Conservation (phyloP, 352 stramenopile genomes). For the Hyphochytrium catenoides region DNA sequence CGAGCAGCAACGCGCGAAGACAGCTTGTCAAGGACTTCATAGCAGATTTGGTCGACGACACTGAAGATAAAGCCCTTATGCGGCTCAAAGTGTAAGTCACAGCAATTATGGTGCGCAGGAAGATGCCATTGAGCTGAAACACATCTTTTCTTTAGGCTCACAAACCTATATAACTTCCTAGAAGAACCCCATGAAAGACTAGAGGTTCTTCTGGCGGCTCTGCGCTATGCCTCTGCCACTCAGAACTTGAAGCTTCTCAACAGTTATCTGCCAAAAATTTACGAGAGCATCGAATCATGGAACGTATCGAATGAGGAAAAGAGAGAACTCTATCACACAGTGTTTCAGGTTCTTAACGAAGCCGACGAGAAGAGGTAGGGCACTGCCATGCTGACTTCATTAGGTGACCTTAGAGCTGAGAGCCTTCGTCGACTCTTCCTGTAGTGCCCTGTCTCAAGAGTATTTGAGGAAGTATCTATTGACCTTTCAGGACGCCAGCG, state of each 20-base stretch:
- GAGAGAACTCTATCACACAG: constrained; percentile 28
- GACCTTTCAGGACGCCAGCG: constrained; percentile 22
- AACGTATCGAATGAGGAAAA: constrained; percentile 21
- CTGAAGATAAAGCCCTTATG: too few species aligned
- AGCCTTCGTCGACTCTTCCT: not conserved
- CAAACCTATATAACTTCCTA: too few species aligned
- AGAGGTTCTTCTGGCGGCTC: constrained; percentile 26
- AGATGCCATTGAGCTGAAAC: too few species aligned
- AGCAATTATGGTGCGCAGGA: too few species aligned
- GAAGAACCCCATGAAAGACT: too few species aligned
- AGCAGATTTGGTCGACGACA: too few species aligned
- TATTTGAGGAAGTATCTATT: constrained; percentile 54
- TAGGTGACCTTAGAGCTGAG: not conserved
- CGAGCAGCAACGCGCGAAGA: too few species aligned
- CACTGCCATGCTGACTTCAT: too few species aligned
- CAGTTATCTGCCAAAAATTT: constrained; percentile 14
- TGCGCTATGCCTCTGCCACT: constrained; percentile 26
- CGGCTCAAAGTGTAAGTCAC: too few species aligned
- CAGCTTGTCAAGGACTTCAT: too few species aligned
- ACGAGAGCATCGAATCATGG: constrained; percentile 21
- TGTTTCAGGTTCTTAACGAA: constrained; percentile 30
- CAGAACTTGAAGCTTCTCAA: constrained; percentile 28
- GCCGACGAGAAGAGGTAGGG: constrained; percentile 13
- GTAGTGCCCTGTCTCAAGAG: constrained; percentile 24
- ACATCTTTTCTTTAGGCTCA: too few species aligned